Evolutionary conservation across 345 rosid species (phyloP).

Genomic region (Eucalyptus viminalis): DNA sequence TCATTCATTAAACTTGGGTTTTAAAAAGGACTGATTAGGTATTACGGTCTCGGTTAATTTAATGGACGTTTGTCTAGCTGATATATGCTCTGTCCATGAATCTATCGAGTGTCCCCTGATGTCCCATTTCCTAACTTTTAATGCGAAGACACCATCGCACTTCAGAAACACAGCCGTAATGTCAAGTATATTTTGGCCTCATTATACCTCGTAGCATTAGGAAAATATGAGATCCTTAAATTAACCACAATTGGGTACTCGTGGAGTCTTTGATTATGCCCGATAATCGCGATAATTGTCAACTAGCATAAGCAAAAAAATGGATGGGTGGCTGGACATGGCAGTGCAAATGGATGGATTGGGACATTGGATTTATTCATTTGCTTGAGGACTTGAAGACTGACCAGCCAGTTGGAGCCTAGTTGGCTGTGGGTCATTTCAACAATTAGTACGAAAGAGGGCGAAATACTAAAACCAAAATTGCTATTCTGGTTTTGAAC

Average conservation of each 20-base stretch:
- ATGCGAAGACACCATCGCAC: not conserved
- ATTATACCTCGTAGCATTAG: not conserved
- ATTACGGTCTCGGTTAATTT: not conserved
- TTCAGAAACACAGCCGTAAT: not conserved
- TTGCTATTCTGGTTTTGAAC: not conserved
- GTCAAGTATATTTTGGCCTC: not conserved
- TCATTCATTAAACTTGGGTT: not conserved
- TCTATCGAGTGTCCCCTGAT: not conserved
- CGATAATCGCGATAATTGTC: not conserved
- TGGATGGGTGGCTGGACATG: not conserved
- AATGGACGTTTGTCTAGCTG: not conserved
- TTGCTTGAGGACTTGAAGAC: not conserved
- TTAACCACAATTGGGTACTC: not conserved
- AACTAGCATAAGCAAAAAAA: not conserved
- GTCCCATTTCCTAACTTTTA: not conserved
- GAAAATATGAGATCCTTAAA: not conserved
- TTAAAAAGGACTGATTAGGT: not conserved
- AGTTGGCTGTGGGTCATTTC: not conserved
- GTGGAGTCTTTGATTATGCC: not conserved
- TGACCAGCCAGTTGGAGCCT: not conserved
- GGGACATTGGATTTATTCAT: not conserved
- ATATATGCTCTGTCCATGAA: not conserved
- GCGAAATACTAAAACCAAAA: not conserved
- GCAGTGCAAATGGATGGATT: not conserved
- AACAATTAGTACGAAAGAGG: not conserved